Evolutionary conservation across 2,329 filamentous ascomycete genomes (phyloP).

Genomic region (Tolypocladium album): DNA sequence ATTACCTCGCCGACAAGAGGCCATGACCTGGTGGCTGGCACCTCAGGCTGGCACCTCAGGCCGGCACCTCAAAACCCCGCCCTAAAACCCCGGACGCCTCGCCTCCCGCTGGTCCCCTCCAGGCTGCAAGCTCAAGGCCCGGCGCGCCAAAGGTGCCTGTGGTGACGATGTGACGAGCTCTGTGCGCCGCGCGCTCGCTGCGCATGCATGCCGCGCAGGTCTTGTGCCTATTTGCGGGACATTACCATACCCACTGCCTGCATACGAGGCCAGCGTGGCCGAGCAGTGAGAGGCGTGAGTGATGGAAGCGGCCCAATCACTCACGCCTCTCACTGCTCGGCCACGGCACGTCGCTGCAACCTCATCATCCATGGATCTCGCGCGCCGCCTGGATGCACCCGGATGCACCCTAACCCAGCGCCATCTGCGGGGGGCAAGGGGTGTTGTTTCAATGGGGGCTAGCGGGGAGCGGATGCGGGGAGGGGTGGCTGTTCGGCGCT

Average conservation of each 20-base stretch:
- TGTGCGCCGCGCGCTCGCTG: not conserved
- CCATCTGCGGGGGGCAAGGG: not conserved
- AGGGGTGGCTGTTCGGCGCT: not conserved
- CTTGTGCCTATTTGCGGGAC: not conserved
- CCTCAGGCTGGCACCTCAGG: too few species aligned
- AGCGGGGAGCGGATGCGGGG: not conserved
- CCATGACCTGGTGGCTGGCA: not conserved
- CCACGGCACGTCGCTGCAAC: not conserved
- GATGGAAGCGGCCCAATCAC: too few species aligned
- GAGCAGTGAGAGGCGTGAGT: too few species aligned
- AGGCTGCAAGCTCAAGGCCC: not conserved
- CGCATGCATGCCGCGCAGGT: not conserved
- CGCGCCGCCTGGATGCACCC: not conserved
- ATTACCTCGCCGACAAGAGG: not conserved
- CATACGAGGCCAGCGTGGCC: not conserved
- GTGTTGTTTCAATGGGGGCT: not conserved
- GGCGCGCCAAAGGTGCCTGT: not conserved
- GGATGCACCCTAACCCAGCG: not conserved
- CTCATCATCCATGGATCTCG: not conserved
- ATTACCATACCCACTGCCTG: not conserved
- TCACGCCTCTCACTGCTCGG: too few species aligned
- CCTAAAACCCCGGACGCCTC: not conserved
- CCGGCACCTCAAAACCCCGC: not conserved
- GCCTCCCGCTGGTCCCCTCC: not conserved
- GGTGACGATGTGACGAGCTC: not conserved